Conservation (phyloP, 768 basidiomycete species). For the Suillus tomentosus region DNA sequence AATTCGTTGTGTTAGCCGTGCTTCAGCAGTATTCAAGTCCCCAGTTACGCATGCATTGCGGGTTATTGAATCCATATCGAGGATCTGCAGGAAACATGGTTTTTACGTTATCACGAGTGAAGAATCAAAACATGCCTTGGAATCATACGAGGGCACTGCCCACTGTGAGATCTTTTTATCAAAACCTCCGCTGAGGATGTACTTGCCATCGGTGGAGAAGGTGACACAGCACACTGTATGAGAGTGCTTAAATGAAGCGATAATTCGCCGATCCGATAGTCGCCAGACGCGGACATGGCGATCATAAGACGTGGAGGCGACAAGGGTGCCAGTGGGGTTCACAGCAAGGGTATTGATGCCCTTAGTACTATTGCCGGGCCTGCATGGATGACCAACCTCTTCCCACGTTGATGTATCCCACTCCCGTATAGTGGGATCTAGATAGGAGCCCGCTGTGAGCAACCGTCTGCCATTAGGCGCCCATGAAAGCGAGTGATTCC, state of each 20-base stretch:
- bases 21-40: background rate
- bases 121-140: background rate
- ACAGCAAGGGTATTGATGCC: background rate
- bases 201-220: conserved; percentile 1
- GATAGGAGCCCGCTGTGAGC: background rate
- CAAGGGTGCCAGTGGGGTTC: background rate
- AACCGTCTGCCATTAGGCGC: background rate
- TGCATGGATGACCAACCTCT: background rate
- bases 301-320: background rate
- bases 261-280: background rate
- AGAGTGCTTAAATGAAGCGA: background rate
- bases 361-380: background rate
- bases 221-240: background rate
- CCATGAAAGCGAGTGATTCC: background rate
- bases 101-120: background rate
- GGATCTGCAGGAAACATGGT: background rate
- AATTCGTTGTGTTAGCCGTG: background rate
- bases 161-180: background rate
- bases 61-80: background rate
- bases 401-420: conserved; percentile 1
- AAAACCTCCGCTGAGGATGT: background rate
- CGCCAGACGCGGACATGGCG: background rate
- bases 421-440: background rate
- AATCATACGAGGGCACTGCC: background rate
- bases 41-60: background rate